These are phyloP conservation scores for Hypocreales sp. DNA, from an alignment of 2,329 filamentous ascomycete species.

Conservation along the genomic window DNA sequence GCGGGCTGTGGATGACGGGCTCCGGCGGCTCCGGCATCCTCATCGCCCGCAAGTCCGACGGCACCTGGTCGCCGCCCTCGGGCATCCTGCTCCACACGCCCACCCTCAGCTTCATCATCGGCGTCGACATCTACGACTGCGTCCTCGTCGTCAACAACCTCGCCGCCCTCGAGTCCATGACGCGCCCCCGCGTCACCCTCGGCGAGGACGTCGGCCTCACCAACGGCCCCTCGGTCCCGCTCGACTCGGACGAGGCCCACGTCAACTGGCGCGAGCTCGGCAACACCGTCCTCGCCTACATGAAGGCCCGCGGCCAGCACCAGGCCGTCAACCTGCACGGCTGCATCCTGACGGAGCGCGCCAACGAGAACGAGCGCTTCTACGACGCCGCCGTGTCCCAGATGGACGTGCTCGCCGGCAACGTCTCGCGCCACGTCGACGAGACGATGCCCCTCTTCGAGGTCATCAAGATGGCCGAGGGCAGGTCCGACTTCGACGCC, in stretches of 20 bases:
- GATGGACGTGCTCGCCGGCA: conserved; percentile 41
- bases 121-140: conserved; percentile 92
- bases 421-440: conserved; percentile 36
- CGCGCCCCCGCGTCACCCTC: conserved; percentile 60
- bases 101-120: conserved; percentile 76
- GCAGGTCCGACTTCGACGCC: conserved; percentile 59
- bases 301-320: conserved; percentile 41
- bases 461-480: conserved; percentile 78
- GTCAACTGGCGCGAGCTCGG: conserved; percentile 35
- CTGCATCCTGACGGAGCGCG: conserved; percentile 39
- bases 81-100: conserved; percentile 84
- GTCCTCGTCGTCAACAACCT: conserved; percentile 85
- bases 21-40: conserved; percentile 82
- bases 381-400: conserved; percentile 34
- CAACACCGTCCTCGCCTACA: conserved; percentile 40
- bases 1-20: conserved; percentile 80
- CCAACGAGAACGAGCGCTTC: conserved; percentile 45
- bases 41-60: conserved; percentile 69
- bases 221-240: conserved; percentile 53
- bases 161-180: conserved; percentile 71
- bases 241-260: conserved; percentile 35
- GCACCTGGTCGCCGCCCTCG: conserved; percentile 81
- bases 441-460: conserved; percentile 52
- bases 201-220: conserved; percentile 67
- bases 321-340: conserved; percentile 38